Base-by-base conservation (phyloP, 1,284 basidiomycete genomes). In the Sporisorium exsertum region DNA sequence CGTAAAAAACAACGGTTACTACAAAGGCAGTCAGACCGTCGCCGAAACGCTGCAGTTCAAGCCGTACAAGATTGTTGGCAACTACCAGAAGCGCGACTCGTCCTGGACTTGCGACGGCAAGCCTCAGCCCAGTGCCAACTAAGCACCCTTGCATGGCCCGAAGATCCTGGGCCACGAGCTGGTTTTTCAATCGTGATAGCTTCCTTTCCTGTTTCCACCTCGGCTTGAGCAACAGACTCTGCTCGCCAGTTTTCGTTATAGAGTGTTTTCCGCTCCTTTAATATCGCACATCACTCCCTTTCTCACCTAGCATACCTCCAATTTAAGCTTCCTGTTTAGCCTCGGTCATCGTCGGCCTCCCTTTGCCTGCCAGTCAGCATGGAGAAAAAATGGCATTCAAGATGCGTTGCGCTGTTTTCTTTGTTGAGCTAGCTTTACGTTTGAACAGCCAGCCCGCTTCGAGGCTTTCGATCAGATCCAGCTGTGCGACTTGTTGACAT, bases 31-130 rank as follows among this genome's bases (percentile, higher is more conserved):
- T 22, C 54, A 59, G n/a, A 82, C 80, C 15, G 64, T 76, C 33
- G 70, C 75, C 7, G 4, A 16, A 3, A 75, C 60, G 8, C n/a
- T 81, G n/a, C n/a, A 53, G 13, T 76, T 68, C 61, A 75, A 78
- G 45, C 77, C 77, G 20, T 82, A 82, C 77, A 82, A 82, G 64
- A 74, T 81, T 13, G 56, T 57, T 6, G 66, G 66, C 22, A 20
- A 7, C 0, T 74, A 68, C 47, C 51, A 58, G 18, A 61, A 54
- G n/a, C 68, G 80, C 18, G 79, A 82, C 37, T 47, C 42, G 20
- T 49, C 68, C 0, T 82, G 80, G 80, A 81, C 78, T 7, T 82
- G 80, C 61, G 45, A 53, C 26, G 77, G 65, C 57, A 78, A 54
- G 66, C 78, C 78, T 20, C 20, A 8, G 8, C 69, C 78, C 12